phyloP scores from a whole-genome alignment of 768 basidiomycete genomes.

The Mycena venus region DNA sequence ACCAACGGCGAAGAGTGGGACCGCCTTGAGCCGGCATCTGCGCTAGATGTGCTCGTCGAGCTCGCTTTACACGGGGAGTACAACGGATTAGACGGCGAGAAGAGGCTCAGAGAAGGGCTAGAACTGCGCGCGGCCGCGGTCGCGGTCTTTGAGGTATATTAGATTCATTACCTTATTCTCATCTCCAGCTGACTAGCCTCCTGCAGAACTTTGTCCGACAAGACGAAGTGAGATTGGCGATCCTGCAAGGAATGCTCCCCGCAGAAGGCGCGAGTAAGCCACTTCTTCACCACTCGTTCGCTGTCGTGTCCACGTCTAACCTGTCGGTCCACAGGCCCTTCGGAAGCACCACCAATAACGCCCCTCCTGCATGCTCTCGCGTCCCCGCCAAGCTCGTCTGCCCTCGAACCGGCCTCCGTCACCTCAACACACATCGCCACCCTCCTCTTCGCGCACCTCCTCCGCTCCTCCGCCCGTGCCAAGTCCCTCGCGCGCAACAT shows the following conservation, averaged over 20 bases:
- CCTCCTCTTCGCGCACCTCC: constrained; percentile 84
- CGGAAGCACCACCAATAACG: constrained; percentile 64
- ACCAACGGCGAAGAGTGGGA: constrained; percentile 96
- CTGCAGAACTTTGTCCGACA: constrained; percentile 80
- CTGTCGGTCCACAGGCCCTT: constrained; percentile 40
- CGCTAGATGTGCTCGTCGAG: constrained; percentile 86
- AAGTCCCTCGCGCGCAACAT: constrained; percentile 77
- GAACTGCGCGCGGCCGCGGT: constrained; percentile 85
- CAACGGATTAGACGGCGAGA: constrained; percentile 72
- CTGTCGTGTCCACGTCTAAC: constrained; percentile 8
- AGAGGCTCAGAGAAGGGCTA: constrained; percentile 73
- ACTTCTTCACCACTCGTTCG: background rate
- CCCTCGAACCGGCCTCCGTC: constrained; percentile 66
- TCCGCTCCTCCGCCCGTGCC: constrained; percentile 74
- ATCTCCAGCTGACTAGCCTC: constrained; percentile 8
- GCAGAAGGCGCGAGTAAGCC: constrained; percentile 57
- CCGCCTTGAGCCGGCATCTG: constrained; percentile 83
- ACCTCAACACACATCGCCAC: constrained; percentile 81
- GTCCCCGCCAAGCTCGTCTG: constrained; percentile 67
- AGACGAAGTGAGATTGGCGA: constrained; percentile 77
- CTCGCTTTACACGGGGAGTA: constrained; percentile 91
- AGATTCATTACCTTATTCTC: background rate
- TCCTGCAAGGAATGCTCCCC: constrained; percentile 82
- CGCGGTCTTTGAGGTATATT: constrained; percentile 83
- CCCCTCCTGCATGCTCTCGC: constrained; percentile 80